Conservation (phyloP, 2,329 filamentous ascomycete species). For the Torrubiella hemipterigena region DNA sequence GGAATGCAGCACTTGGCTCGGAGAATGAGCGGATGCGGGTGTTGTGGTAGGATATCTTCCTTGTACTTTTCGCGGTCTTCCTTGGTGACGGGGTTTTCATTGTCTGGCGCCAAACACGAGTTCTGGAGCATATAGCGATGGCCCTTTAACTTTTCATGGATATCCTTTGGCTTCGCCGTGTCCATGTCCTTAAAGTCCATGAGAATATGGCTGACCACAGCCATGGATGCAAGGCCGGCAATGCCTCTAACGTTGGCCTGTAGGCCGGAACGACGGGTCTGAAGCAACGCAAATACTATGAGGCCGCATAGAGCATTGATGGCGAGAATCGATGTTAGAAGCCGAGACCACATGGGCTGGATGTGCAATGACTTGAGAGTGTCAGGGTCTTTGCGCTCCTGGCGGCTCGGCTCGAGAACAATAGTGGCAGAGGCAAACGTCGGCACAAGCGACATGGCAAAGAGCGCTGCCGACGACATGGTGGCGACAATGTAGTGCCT, state of each 20-base stretch:
- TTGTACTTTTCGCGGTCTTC: constrained; percentile 34
- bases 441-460: constrained; percentile 58
- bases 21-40: constrained; percentile 60
- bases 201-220: constrained; percentile 59
- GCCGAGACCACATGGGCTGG: constrained; percentile 45
- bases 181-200: constrained; percentile 65
- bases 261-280: constrained; percentile 51
- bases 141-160: constrained; percentile 54
- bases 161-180: constrained; percentile 50
- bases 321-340: constrained; percentile 43
- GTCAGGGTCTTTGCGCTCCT: constrained; percentile 26
- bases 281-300: constrained; percentile 48
- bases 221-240: constrained; percentile 64
- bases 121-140: constrained; percentile 59
- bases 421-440: constrained; percentile 55
- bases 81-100: constrained; percentile 29
- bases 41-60: constrained; percentile 38
- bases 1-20: constrained; percentile 46
- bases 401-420: constrained; percentile 39
- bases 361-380: constrained; percentile 43
- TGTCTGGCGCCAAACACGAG: constrained; percentile 56
- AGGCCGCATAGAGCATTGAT: constrained; percentile 46
- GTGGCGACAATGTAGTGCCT: constrained; percentile 57
- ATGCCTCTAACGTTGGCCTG: constrained; percentile 60
- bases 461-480: constrained; percentile 50